Conservation (phyloP, 306 rosid genomes). For the Casuarina glauca region DNA sequence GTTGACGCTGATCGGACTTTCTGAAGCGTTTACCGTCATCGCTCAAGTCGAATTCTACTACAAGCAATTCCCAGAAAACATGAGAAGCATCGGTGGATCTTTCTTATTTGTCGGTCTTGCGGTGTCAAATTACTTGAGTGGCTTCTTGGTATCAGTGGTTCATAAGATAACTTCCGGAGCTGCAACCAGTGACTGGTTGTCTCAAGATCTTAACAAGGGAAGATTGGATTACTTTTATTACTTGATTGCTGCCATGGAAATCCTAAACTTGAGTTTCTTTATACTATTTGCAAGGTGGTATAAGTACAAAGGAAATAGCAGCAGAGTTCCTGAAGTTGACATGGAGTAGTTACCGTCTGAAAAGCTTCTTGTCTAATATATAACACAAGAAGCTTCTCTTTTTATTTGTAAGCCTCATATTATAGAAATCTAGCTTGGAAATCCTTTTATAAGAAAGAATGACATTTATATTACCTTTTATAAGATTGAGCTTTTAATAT, state of each 20-base stretch:
- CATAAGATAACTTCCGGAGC: conserved; percentile 44
- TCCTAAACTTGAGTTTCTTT: conserved; percentile 59
- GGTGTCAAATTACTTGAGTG: conserved; percentile 61
- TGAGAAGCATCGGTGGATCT: conserved; percentile 84
- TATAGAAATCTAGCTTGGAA: too few species aligned
- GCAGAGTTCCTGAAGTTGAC: conserved; percentile 26
- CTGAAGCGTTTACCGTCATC: conserved; percentile 56
- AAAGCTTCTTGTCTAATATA: not conserved
- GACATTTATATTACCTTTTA: too few species aligned
- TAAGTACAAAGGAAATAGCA: conserved; percentile 48
- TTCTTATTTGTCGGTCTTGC: conserved; percentile 66
- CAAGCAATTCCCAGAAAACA: conserved; percentile 89
- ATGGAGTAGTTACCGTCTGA: conserved; percentile 17
- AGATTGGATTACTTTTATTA: conserved; percentile 74
- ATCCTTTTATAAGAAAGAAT: too few species aligned
- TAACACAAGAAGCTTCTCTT: too few species aligned
- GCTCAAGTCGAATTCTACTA: conserved; percentile 79
- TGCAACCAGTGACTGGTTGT: conserved; percentile 60
- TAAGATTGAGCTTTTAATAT: too few species aligned
- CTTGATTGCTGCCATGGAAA: conserved; percentile 50
- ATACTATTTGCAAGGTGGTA: conserved; percentile 61
- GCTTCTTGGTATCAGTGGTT: conserved; percentile 51
- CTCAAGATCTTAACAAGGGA: conserved; percentile 86
- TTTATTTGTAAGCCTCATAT: too few species aligned
- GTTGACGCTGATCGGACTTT: conserved; percentile 48